Evolutionary conservation across 2,329 filamentous ascomycete species (phyloP).

Genomic region (Apiospora kogelbergensis): DNA sequence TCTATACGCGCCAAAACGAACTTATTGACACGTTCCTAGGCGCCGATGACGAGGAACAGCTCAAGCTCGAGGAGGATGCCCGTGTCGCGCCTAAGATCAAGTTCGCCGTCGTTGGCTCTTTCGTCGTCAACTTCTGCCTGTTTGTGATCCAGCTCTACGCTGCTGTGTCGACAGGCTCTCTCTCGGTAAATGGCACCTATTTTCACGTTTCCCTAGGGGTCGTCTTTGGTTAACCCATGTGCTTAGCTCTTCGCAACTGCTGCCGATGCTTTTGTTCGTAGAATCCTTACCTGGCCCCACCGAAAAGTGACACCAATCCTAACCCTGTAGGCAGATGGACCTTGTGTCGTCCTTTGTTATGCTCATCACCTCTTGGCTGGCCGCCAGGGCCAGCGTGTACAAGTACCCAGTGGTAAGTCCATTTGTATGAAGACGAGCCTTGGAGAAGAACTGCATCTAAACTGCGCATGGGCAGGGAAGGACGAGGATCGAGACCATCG

Average conservation of each 20-base stretch:
- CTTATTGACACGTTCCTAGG: conserved; percentile 54
- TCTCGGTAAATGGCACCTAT: conserved; percentile 41
- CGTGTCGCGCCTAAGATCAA: conserved; percentile 52
- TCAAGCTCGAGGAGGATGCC: conserved; percentile 48
- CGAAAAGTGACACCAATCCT: not conserved
- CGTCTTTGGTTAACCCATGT: conserved; percentile 20
- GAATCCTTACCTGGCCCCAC: not conserved
- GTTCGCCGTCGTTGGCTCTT: conserved; percentile 53
- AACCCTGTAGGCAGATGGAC: conserved; percentile 46
- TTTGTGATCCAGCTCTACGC: conserved; percentile 61
- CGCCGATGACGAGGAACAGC: conserved; percentile 54
- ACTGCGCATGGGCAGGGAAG: conserved; percentile 42
- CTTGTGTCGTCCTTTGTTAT: conserved; percentile 64
- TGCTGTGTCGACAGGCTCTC: conserved; percentile 56
- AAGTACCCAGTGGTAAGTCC: conserved; percentile 57
- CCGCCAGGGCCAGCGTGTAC: conserved; percentile 58
- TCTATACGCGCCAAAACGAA: conserved; percentile 47
- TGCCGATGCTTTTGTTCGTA: conserved; percentile 59
- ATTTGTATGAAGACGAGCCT: conserved; percentile 12
- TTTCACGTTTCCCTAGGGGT: conserved; percentile 16
- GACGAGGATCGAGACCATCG: conserved; percentile 62
- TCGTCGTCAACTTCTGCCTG: conserved; percentile 51
- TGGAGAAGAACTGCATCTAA: conserved; percentile 13
- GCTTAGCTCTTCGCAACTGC: conserved; percentile 60
- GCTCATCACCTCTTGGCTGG: conserved; percentile 59